Percentiles rank a stretch among this genome's conserved stretches.
These are phyloP conservation scores for Neoboletus magnificus DNA, from an alignment of 768 basidiomycete species.

Conservation along the genomic window DNA sequence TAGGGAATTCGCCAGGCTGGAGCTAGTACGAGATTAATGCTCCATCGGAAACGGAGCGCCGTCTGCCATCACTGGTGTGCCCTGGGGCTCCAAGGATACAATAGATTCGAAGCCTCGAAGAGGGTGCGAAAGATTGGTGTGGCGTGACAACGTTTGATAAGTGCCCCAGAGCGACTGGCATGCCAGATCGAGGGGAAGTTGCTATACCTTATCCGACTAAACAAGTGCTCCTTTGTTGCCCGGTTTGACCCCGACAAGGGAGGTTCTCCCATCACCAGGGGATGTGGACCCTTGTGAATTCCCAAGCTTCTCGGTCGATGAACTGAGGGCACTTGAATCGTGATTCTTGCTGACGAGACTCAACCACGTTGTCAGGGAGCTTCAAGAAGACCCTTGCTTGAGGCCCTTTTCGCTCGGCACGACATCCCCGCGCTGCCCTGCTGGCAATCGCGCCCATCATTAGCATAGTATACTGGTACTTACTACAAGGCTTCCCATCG, in stretches of 20 bases:
- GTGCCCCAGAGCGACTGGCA: not conserved
- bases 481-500: conserved; percentile 13
- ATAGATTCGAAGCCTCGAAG: not conserved
- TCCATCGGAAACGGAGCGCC: conserved; percentile 5
- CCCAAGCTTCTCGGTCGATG: not conserved
- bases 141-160: not conserved
- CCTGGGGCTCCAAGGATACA: not conserved
- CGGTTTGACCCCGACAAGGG: not conserved
- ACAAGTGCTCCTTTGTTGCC: not conserved
- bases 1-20: conserved; percentile 63
- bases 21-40: conserved; percentile 23
- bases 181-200: not conserved
- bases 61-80: not conserved
- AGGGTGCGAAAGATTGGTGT: not conserved
- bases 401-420: not conserved
- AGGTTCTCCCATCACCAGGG: not conserved
- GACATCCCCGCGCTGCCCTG: not conserved
- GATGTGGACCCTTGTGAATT: not conserved
- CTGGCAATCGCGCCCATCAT: not conserved
- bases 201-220: not conserved
- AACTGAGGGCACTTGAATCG: not conserved
- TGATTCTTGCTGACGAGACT: not conserved
- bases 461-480: not conserved
- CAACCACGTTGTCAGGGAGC: not conserved
- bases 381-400: not conserved